Conservation (phyloP, 2,329 filamentous ascomycete genomes). For the Trichoderma atroviride region DNA sequence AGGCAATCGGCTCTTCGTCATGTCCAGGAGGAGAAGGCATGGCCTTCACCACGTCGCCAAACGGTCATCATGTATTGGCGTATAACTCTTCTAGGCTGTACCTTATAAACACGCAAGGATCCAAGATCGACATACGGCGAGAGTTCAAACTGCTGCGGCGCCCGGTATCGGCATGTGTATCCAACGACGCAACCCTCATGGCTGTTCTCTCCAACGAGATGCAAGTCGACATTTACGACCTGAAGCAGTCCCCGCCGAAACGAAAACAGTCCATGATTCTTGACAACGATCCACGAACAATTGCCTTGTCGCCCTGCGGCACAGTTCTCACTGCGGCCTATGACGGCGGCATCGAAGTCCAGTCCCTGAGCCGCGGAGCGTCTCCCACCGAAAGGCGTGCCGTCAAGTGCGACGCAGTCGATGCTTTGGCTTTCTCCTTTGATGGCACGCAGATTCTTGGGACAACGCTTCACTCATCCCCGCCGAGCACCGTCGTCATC, state of each 20-base stretch:
- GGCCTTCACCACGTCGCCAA: conserved; percentile 78
- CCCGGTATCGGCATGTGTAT: conserved; percentile 75
- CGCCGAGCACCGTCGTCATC: conserved; percentile 72
- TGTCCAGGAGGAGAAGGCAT: conserved; percentile 83
- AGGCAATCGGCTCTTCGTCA: conserved; percentile 80
- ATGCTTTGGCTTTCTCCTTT: conserved; percentile 72
- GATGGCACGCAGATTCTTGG: conserved; percentile 79
- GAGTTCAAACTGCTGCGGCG: conserved; percentile 80
- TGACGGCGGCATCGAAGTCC: conserved; percentile 85
- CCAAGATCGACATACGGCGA: conserved; percentile 65
- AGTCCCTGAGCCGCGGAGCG: conserved; percentile 68
- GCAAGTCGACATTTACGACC: conserved; percentile 83
- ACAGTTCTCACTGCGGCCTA: conserved; percentile 83
- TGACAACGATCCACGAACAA: conserved; percentile 75
- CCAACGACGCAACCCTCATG: conserved; percentile 74
- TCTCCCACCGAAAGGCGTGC: conserved; percentile 69
- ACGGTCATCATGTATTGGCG: conserved; percentile 73
- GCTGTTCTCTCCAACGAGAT: conserved; percentile 81
- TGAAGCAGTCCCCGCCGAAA: conserved; percentile 65
- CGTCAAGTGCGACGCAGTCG: conserved; percentile 77
- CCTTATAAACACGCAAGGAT: conserved; percentile 67
- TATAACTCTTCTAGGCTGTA: conserved; percentile 86
- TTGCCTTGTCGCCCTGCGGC: conserved; percentile 79
- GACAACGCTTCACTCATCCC: conserved; percentile 66
- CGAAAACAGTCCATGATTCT: conserved; percentile 75